Conservation (phyloP, 257 asterid genomes). For the Solanum arcanum region DNA sequence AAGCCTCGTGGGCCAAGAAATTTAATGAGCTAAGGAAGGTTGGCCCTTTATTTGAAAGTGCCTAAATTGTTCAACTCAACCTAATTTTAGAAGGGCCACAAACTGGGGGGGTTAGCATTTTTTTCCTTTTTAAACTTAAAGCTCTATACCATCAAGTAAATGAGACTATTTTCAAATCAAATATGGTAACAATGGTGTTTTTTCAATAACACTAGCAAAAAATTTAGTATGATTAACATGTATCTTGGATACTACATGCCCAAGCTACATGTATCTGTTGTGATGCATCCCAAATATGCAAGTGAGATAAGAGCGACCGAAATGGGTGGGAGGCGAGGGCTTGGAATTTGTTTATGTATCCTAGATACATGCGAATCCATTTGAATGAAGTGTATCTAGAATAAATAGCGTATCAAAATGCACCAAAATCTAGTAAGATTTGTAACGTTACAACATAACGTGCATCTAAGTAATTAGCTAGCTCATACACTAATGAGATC, state of each 20-base stretch:
- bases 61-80: background rate
- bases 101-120: rapidly evolving
- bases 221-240: background rate
- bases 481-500: background rate
- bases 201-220: too few species aligned
- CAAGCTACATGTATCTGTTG: background rate
- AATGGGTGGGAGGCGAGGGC: background rate
- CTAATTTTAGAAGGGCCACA: background rate
- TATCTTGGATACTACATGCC: too few species aligned
- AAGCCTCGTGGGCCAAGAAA: background rate
- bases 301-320: background rate
- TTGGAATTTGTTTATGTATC: background rate
- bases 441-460: background rate
- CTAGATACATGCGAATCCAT: background rate
- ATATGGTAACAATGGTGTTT: background rate
- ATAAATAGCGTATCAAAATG: background rate
- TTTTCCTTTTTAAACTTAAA: background rate
- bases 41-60: too few species aligned
- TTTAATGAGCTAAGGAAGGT: too few species aligned
- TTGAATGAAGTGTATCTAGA: background rate
- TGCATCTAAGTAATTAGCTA: background rate
- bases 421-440: background rate
- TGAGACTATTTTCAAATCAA: background rate
- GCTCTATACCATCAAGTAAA: background rate
- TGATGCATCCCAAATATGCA: background rate